Base-by-base conservation (phyloP, 1,284 basidiomycete genomes). In the Phaffia rhodozyma region DNA sequence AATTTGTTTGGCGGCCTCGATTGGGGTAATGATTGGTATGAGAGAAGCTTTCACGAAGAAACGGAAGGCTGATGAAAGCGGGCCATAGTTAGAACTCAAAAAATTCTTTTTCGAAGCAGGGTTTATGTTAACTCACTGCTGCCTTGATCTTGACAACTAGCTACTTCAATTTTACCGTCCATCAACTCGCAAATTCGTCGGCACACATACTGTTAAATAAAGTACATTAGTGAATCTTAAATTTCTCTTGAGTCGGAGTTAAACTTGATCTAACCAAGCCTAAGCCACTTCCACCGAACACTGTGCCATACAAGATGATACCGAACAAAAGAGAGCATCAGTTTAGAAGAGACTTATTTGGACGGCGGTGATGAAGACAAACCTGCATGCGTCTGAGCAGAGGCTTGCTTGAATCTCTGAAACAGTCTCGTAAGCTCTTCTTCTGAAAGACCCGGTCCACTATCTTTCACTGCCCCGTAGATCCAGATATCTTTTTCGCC, bases 361-460 rank as follows among this genome's bases (percentile, higher is more conserved):
- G 34, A 29, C 9, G 32, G 32, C 32, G 9, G 32, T n/a, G 25
- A 13, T n/a, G n/a, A 30, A 29, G 18, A 29, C 57, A 7, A 21
- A 58, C 57, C 58, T 18, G 25, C 48, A 50, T 59, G 58, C 18
- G 58, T 59, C 27, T 59, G 47, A 16, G 58, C 4, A 13, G 20
- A 38, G 27, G 58, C 58, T 72, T 73, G 72, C 29, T 68, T 71
- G 67, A 75, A 75, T 20, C 71, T 66, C 68, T 73, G 68, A 70
- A 76, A 76, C 50, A 76, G 66, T 30, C 72, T 66, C 5, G 70
- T 70, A 34, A 74, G 67, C 63, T 75, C 74, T 3, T 71, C 68
- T 0, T 69, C 67, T 7, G 67, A 63, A 58, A 77, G 69, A 30
- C 76, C 76, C 1, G 75, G 74, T n/a, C 76, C 76, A 0, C 73